phyloP scores from a whole-genome alignment of 148 eudicot genomes.

The Agrostemma githago region DNA sequence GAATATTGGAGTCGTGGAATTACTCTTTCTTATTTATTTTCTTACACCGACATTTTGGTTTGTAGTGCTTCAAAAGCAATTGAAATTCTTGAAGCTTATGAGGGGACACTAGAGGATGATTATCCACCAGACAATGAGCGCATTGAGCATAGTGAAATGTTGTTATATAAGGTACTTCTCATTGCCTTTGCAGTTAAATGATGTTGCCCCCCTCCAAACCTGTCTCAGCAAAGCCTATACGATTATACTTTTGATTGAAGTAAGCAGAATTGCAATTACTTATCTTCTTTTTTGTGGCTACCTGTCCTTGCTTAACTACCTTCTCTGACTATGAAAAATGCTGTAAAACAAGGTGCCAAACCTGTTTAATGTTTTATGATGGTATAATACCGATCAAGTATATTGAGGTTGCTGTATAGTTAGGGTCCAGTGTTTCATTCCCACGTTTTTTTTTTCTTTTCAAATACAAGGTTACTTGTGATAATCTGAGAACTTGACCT shows the following conservation, averaged over 20 bases:
- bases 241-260: background rate
- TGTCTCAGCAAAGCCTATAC: background rate
- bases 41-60: constrained; percentile 14
- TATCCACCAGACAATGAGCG: constrained; percentile 96
- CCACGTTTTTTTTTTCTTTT: no score
- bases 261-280: background rate
- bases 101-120: constrained; percentile 96
- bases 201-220: background rate
- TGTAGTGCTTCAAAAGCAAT: constrained; percentile 83
- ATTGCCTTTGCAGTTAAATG: constrained; percentile 1
- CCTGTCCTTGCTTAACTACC: background rate
- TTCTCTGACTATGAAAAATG: background rate
- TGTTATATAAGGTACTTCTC: constrained; percentile 73
- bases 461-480: no score
- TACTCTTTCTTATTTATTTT: background rate
- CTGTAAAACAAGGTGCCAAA: background rate
- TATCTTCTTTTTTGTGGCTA: background rate
- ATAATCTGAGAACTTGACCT: background rate
- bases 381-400: no score
- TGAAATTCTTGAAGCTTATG: constrained; percentile 98
- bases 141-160: constrained; percentile 95
- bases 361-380: background rate
- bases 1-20: background rate
- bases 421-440: no score
- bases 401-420: no score